Percentiles rank a stretch among this genome's conserved stretches.
phyloP scores from a whole-genome alignment of 2,329 filamentous ascomycete species.

The Drechmeria coniospora region DNA sequence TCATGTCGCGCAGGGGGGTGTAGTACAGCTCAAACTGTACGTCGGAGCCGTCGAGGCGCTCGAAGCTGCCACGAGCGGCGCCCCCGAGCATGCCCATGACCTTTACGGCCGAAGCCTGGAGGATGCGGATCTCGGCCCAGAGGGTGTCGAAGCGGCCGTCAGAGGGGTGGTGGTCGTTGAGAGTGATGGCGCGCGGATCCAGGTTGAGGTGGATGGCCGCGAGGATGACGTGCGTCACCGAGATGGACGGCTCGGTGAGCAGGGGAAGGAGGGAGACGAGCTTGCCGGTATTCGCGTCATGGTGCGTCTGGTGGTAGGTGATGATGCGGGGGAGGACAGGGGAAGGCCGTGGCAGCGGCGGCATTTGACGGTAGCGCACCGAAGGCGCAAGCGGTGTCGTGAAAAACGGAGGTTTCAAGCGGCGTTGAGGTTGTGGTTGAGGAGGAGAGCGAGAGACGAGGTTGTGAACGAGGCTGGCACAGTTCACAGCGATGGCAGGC shows the following conservation, averaged over 20 bases:
- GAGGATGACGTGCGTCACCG: conserved; percentile 66
- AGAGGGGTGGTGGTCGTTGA: conserved; percentile 67
- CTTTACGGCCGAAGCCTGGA: conserved; percentile 61
- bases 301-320: conserved; percentile 40
- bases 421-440: no score
- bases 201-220: conserved; percentile 75
- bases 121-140: conserved; percentile 60
- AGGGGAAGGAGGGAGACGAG: conserved; percentile 39
- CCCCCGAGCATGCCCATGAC: conserved; percentile 81
- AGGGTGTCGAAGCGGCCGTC: conserved; percentile 52
- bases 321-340: conserved; percentile 30
- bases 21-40: conserved; percentile 62
- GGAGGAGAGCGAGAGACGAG: no score
- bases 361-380: conserved; percentile 16
- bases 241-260: conserved; percentile 28
- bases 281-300: conserved; percentile 24
- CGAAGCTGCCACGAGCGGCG: conserved; percentile 59
- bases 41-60: conserved; percentile 37
- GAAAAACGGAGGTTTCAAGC: no score
- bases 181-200: conserved; percentile 47
- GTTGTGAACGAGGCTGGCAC: no score
- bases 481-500: no score
- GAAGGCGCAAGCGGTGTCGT: conserved; percentile 6
- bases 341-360: conserved; percentile 13
- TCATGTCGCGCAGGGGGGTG: conserved; percentile 46